phyloP scores from a whole-genome alignment of 108 stramenopile species.

The Chaetoceros muelleri region DNA sequence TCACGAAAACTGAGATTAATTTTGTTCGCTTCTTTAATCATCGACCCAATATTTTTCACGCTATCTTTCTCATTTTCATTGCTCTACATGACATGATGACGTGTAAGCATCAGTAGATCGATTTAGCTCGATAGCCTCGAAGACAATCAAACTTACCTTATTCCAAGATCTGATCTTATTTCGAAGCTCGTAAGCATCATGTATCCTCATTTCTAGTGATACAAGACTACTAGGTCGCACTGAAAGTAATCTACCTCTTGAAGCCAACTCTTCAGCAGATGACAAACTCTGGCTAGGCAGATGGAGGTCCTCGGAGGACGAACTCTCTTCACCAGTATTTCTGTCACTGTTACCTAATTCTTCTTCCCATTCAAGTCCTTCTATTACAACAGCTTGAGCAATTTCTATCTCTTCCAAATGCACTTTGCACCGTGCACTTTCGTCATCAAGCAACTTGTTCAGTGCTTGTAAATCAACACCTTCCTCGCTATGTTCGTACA shows the following conservation, averaged over 20 bases:
- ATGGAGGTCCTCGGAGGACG: too few relatives aligned
- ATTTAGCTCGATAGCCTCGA: not conserved
- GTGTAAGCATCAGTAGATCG: not conserved
- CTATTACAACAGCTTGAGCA: conserved; percentile 13
- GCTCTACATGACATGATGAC: conserved; percentile 1
- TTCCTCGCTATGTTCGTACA: conserved; percentile 31
- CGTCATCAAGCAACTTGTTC: conserved; percentile 30
- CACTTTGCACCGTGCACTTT: conserved; percentile 25
- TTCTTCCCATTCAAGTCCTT: conserved; percentile 25
- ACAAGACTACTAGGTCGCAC: conserved; percentile 32
- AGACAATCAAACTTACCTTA: not conserved
- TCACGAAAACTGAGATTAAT: conserved; percentile 45
- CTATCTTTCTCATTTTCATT: conserved; percentile 34
- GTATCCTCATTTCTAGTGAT: conserved; percentile 31
- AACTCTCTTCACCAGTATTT: conserved; percentile 8
- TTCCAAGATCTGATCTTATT: conserved; percentile 43
- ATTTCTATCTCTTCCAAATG: conserved; percentile 29
- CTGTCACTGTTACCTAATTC: conserved; percentile 29
- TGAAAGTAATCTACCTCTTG: conserved; percentile 14
- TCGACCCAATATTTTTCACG: conserved; percentile 33
- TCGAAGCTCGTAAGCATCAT: conserved; percentile 41
- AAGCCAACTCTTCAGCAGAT: too few relatives aligned
- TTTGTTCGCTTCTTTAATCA: conserved; percentile 57
- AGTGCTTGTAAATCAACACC: conserved; percentile 53
- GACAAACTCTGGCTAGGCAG: too few relatives aligned